phyloP scores from a whole-genome alignment of 768 basidiomycete genomes.

The Pleurotus sapidus region DNA sequence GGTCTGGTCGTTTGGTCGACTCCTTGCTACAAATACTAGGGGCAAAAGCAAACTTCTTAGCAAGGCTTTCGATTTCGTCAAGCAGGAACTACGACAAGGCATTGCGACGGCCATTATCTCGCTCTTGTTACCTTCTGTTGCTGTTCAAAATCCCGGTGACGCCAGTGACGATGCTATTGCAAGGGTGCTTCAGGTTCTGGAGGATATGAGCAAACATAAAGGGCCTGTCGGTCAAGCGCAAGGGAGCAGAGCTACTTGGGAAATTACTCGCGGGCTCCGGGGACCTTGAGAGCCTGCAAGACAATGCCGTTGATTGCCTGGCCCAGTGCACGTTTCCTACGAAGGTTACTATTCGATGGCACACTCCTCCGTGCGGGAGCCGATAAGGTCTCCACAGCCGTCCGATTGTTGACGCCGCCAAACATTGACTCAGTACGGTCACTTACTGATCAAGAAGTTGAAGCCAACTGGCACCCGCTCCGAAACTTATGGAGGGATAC shows the following conservation, averaged over 20 bases:
- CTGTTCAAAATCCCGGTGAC: constrained; percentile 3
- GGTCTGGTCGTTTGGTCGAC: constrained; percentile 51
- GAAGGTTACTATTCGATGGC: constrained; percentile 41
- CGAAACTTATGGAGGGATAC: constrained; percentile 33
- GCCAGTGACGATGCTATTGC: constrained; percentile 20
- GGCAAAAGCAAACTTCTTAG: constrained; percentile 11
- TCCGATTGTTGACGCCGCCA: constrained; percentile 24
- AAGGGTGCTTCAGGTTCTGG: constrained; percentile 33
- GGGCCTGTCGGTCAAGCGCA: constrained; percentile 22
- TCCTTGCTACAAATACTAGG: constrained; percentile 20
- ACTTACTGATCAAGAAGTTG: constrained; percentile 36
- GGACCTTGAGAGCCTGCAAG: constrained; percentile 20
- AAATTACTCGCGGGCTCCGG: constrained; percentile 24
- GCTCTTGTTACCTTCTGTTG: constrained; percentile 30
- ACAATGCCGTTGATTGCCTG: background rate
- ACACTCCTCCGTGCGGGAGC: constrained; percentile 26
- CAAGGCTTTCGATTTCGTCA: constrained; percentile 37
- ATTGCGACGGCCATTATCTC: constrained; percentile 39
- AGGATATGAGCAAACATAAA: constrained; percentile 31
- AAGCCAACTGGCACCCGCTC: constrained; percentile 34
- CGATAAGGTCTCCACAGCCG: constrained; percentile 19
- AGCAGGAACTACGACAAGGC: constrained; percentile 43
- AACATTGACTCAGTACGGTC: constrained; percentile 22
- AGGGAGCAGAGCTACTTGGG: constrained; percentile 32
- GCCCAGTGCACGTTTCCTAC: constrained; percentile 9